Base-by-base conservation (phyloP, 176 grass and related monocot species). In the Calamus simplicifolius region DNA sequence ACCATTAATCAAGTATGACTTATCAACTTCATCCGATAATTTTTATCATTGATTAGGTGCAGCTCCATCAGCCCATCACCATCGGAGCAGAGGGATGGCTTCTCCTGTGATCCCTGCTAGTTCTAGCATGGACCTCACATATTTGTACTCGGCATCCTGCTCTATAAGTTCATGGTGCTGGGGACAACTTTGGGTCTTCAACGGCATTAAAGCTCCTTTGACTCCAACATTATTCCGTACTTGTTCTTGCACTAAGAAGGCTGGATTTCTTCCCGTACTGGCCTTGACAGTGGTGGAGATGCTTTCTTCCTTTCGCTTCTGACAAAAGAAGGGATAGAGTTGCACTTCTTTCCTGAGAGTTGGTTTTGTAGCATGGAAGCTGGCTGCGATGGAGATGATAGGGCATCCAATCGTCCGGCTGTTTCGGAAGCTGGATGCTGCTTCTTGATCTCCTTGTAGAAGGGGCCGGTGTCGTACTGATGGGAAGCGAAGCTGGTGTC, bases 391-490 rank as follows among this genome's bases (percentile, higher is more conserved):
- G 35, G 8, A 12, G 35, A 43, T 43, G 35, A 43, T 43, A 43
- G 12, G 35, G 35, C 7, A 43, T 43, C 35, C 35, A 8, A 8
- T n/a, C n/a, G n/a, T 43, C 35, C 8, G 35, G 35, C 35, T 43
- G 35, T 43, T 12, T 43, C 35, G 35, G 35, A 43, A 12, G 35
- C 35, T 43, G 35, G 35, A 43, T 43, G 14, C 0, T 85, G 69
- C 27, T 82, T 87, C 74, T 90, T 87, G 52, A 90, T 75, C 80
- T 78, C 58, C 56, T 69, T 82, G 73, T 89, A 95, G 76, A 95
- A 95, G 16, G 89, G 85, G 1, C 73, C 85, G 27, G 85, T 95
- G 76, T 95, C 90, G 75, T 95, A 89, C 85, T 95, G 90, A 73
- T 95, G 85, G 5, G 85, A 85, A 14, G 90, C 90, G 65, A 86